Evolutionary conservation across 306 rosid species (phyloP), one percentile per base, ranked within the genome.

Genomic region (Begonia masoniana): DNA sequence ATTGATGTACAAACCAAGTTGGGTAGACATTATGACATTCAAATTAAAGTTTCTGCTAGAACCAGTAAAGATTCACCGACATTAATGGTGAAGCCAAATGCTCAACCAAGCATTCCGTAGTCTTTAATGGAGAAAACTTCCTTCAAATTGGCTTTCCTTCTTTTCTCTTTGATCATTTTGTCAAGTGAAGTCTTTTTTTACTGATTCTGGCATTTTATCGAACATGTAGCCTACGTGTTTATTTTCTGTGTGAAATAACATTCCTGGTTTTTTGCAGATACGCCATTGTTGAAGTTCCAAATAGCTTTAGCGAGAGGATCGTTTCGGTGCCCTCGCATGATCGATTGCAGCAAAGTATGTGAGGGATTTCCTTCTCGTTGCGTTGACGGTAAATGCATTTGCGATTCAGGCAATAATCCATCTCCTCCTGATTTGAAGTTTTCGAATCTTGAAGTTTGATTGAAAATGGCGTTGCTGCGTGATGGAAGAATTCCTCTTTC

Each of bases 311-410:
- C 54, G 47, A 63, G 68, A 47, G 61, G 61, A 6, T 12, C 9
- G 43, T 19, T 63, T 5, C 55, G 13, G 11, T 63, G 61, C 48
- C 68, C 61, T 5, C 21, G 55, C 12, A 63, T 63, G 68, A 63
- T 63, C 13, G 61, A 63, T 48, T 63, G 68, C 68, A 31, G 12
- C 24, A 17, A 10, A 5, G 68, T 63, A 10, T 63, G 68, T n/a
- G 54, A 63, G 55, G 68, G 68, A 12, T 63, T 46, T 47, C 68
- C 68, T 17, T 53, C 24, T 54, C 55, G 61, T 54, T 63, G 68
- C 23, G 43, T 55, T 10, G 17, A 55, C 15, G 61, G 68, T 15
- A 15, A 54, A 47, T 63, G 61, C 48, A 47, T 63, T 45, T 63
- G 68, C 9, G 46, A n/a, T 43, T 15, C 46, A 2, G 39, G 19